These are phyloP conservation scores for Xylogone sp. DNA, from an alignment of 2,329 filamentous ascomycete genomes.

Conservation along the genomic window DNA sequence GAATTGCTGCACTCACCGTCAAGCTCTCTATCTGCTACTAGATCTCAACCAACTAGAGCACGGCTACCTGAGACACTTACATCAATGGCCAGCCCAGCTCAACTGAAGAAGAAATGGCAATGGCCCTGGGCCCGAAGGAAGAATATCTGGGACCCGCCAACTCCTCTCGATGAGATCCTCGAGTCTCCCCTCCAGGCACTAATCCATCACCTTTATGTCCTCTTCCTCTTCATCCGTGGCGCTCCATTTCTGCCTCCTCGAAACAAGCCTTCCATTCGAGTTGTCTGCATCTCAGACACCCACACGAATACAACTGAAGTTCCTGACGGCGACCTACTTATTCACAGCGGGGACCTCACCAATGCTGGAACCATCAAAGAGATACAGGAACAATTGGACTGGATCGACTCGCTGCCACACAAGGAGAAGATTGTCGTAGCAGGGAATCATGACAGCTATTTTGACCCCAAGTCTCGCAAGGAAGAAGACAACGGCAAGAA, in stretches of 20 bases:
- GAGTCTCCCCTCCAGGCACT: conserved; percentile 65
- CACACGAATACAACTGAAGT: conserved; percentile 64
- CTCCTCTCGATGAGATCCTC: conserved; percentile 59
- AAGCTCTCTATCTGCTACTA: no score
- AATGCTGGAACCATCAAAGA: conserved; percentile 67
- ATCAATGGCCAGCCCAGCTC: neutral
- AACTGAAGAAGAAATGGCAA: conserved; percentile 8
- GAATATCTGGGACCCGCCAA: conserved; percentile 25
- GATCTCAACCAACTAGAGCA: no score
- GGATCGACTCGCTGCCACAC: conserved; percentile 72
- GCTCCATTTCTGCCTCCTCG: conserved; percentile 55
- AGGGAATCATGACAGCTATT: conserved; percentile 87
- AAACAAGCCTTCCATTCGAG: conserved; percentile 56
- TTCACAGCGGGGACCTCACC: conserved; percentile 86
- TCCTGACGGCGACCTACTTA: conserved; percentile 76
- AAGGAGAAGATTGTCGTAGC: conserved; percentile 76
- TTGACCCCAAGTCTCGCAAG: conserved; percentile 63
- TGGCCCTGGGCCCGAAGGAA: conserved; percentile 26
- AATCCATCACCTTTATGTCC: conserved; percentile 57
- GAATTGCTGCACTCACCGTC: no score
- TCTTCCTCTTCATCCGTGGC: conserved; percentile 66
- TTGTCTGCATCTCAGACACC: conserved; percentile 90
- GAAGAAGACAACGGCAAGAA: conserved; percentile 50
- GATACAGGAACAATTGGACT: conserved; percentile 81
- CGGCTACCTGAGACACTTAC: neutral